phyloP scores from a whole-genome alignment of 805 yeast species.

The Cyberlindnera petersonii region DNA sequence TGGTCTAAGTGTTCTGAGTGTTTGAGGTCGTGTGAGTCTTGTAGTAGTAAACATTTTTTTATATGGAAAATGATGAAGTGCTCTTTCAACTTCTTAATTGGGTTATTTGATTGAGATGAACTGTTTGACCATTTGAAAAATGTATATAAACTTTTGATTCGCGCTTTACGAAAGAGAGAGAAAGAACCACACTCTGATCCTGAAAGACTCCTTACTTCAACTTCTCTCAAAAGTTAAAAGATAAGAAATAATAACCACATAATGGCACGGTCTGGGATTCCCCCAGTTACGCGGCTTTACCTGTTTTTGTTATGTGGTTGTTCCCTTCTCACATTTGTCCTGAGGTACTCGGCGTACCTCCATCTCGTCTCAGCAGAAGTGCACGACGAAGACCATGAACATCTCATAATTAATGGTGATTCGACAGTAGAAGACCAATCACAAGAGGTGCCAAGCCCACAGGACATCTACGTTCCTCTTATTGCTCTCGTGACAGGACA shows the following conservation, averaged over 20 bases:
- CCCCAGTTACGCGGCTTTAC: slow-evolving; percentile 32
- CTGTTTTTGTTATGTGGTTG: slow-evolving; percentile 23
- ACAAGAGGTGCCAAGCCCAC: slow-evolving; percentile 36
- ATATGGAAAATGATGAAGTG: no score
- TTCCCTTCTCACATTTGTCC: slow-evolving; percentile 28
- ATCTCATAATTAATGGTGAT: slow-evolving; percentile 17
- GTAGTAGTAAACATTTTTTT: no score
- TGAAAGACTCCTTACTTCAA: no score
- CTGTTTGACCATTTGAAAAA: no score
- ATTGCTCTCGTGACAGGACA: slow-evolving; percentile 46
- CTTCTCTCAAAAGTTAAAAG: no score
- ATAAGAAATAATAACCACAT: background rate
- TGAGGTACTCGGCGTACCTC: slow-evolving; percentile 29
- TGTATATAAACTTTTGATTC: no score
- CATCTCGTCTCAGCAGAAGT: slow-evolving; percentile 26
- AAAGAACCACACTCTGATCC: no score
- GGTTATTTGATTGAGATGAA: no score
- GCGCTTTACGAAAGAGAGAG: no score
- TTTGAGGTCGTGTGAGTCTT: no score
- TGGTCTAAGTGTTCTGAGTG: background rate
- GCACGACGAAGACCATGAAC: slow-evolving; percentile 23
- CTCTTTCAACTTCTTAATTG: no score
- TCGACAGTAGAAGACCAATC: background rate
- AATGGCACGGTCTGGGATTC: slow-evolving; percentile 24
- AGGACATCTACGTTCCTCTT: slow-evolving; percentile 44